Evolutionary conservation across 108 stramenopile genomes (phyloP).

Genomic region (Skeletonema menzelii): DNA sequence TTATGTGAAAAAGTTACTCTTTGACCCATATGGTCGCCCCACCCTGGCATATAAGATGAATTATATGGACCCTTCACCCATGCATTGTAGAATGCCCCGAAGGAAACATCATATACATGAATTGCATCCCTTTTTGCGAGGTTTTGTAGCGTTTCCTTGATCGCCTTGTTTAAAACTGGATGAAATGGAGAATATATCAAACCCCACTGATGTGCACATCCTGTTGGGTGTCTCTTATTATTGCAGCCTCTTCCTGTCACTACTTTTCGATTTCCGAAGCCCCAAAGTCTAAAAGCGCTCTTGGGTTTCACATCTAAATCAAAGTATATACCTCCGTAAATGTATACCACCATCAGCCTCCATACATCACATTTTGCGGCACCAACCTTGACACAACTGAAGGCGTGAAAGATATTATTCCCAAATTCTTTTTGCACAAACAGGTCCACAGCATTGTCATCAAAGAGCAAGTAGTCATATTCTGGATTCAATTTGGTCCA

Average conservation of each 20-base stretch:
- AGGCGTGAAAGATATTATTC: neutral
- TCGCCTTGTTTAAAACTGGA: neutral
- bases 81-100: neutral
- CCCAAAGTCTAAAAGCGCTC: neutral
- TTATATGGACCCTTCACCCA: neutral
- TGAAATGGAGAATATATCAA: constrained; percentile 1
- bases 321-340: constrained; percentile 28
- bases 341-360: constrained; percentile 23
- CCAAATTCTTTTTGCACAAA: constrained; percentile 3
- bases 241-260: neutral
- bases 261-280: neutral
- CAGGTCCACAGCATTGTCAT: neutral
- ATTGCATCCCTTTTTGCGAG: neutral
- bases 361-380: constrained; percentile 35
- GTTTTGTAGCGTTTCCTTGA: neutral
- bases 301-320: constrained; percentile 31
- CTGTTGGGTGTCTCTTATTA: neutral
- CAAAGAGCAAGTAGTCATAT: constrained; percentile 7
- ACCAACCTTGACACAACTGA: constrained; percentile 9
- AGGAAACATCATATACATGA: constrained; percentile 3
- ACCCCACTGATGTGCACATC: constrained; percentile 7
- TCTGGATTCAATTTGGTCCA: constrained; percentile 9
- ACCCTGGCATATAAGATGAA: constrained; percentile 4
- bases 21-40: constrained; percentile 5
- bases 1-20: neutral